Base-by-base conservation (phyloP, 352 stramenopile genomes). In the Labyrinthula sp. region DNA sequence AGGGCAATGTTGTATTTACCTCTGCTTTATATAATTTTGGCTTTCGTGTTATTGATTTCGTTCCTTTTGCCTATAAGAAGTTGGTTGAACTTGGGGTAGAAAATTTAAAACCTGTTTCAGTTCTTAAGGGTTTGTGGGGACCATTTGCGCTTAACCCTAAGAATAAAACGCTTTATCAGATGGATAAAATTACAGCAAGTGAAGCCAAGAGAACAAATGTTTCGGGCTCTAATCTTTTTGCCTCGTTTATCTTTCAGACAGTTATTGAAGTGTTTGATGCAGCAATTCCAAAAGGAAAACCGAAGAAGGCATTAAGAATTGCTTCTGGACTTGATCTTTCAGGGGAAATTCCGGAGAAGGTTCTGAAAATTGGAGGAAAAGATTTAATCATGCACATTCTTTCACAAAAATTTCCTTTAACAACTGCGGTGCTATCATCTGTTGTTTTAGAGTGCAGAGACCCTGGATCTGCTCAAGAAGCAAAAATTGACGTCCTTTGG, bases 1-100 rank as follows among this genome's bases (percentile, higher is more conserved):
- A 72, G 26, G 77, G 81, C 5, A 91, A 92, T 48, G 81, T 93
- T 15, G 68, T 90, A 20, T 93, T 93, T 62, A 74, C 74, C 18
- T 86, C 71, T 43, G 81, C 82, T 0, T 65, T 71, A 0, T 76
- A 92, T 48, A 74, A 79, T 33, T 93, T 79, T 79, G 80, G 76
- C 4, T 93, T 93, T 57, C 69, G 67, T 17, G 67, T 92, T 27
- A 68, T 70, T 27, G 48, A 71, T 10, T 76, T 76, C 60, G 67
- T 63, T 14, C 54, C 30, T n/a, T 37, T 66, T 27, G 69, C 58
- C 38, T 24, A 39, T 2, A 3, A 5, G 8, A 59, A n/a, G n/a
- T n/a, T n/a, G n/a, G n/a, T n/a, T n/a, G n/a, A n/a, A 56, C 22
- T 23, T 72, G 14, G 46, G 43, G 6, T 30, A 58, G 28, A 65